Conservation (phyloP, 768 basidiomycete species). For the Austroboletus eburneus region DNA sequence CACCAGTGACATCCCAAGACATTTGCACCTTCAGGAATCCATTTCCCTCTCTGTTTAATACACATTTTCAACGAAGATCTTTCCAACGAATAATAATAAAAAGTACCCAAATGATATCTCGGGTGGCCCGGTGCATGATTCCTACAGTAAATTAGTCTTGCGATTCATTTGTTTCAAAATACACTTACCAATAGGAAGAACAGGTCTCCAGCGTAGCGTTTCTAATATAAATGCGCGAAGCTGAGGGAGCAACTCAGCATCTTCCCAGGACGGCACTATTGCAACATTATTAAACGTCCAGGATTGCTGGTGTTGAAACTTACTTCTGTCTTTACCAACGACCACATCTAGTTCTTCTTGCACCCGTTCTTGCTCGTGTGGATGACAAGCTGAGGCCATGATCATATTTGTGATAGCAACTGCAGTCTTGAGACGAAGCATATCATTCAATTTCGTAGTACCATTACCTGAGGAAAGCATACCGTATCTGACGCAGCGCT, state of each 20-base stretch:
- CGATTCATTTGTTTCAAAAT: not conserved
- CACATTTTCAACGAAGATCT: not conserved
- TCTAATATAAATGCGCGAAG: slow-evolving; percentile 36
- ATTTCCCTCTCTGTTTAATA: slow-evolving; percentile 28
- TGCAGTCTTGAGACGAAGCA: slow-evolving; percentile 32
- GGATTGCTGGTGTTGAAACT: not conserved
- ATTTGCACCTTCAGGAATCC: slow-evolving; percentile 22
- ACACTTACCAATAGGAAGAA: slow-evolving; percentile 22
- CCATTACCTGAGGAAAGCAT: not conserved
- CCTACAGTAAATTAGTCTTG: slow-evolving; percentile 26
- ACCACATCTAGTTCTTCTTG: slow-evolving; percentile 53
- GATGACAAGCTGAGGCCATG: slow-evolving; percentile 51
- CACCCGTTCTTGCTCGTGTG: slow-evolving; percentile 44
- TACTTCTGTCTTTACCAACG: slow-evolving; percentile 37
- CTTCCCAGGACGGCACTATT: slow-evolving; percentile 35
- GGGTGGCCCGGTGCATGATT: slow-evolving; percentile 57
- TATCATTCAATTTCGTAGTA: too few relatives aligned
- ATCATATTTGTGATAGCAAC: slow-evolving; percentile 47
- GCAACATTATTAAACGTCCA: not conserved
- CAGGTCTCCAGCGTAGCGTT: slow-evolving; percentile 34
- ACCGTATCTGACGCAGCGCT: slow-evolving; percentile 56
- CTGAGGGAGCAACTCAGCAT: slow-evolving; percentile 31
- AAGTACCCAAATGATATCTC: slow-evolving; percentile 56
- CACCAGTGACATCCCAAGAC: slow-evolving; percentile 21
- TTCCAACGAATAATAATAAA: not conserved